These are phyloP conservation scores for Vinca minor DNA, from an alignment of 257 asterid species.

Conservation along the genomic window DNA sequence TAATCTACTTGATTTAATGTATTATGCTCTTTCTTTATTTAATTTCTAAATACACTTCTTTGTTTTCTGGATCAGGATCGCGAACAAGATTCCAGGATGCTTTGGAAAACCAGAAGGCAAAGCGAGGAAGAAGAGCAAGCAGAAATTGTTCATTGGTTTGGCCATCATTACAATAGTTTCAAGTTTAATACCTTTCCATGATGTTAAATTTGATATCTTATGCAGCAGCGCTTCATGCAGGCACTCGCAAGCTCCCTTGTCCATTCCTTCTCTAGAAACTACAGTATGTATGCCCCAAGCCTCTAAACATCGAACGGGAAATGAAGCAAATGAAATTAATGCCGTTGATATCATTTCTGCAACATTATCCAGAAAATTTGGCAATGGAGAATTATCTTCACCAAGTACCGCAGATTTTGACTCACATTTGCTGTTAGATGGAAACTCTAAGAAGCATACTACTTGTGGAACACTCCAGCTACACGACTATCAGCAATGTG, in stretches of 20 bases:
- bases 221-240: constrained; percentile 20
- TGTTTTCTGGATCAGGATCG: constrained; percentile 30
- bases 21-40: neutral
- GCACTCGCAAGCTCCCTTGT: constrained; percentile 21
- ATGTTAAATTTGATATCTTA: neutral
- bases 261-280: constrained; percentile 21
- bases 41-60: constrained; percentile 13
- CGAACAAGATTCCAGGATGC: constrained; percentile 21
- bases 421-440: constrained; percentile 13
- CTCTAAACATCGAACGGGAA: constrained; percentile 11
- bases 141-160: constrained; percentile 27
- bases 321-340: constrained; percentile 20
- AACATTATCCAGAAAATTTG: constrained; percentile 40
- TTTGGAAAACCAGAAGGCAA: constrained; percentile 21
- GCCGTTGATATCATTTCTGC: constrained; percentile 32
- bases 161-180: constrained; percentile 21
- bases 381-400: constrained; percentile 21
- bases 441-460: constrained; percentile 18
- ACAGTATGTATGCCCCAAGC: constrained; percentile 23
- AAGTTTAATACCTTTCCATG: neutral
- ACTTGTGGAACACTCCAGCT: constrained; percentile 20
- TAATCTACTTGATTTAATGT: neutral
- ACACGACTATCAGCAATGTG: constrained; percentile 16
- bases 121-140: constrained; percentile 20
- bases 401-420: constrained; percentile 20